Evolutionary conservation across 2,329 filamentous ascomycete species (phyloP).

Genomic region (Nemania sp.): DNA sequence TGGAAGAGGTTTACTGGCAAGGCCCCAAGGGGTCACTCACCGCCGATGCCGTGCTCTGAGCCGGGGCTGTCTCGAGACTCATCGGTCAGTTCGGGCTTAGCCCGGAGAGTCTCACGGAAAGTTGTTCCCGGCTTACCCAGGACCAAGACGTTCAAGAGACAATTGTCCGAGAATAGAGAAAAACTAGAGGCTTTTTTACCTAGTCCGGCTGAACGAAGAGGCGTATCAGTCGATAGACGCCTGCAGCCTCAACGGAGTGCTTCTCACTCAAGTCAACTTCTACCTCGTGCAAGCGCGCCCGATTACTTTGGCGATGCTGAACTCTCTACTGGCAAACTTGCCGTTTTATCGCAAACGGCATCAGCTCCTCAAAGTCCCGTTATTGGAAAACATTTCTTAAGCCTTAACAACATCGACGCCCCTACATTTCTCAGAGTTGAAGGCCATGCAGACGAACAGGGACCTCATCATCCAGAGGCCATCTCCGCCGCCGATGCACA

Average conservation of each 20-base stretch:
- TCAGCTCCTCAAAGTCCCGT: conserved; percentile 41
- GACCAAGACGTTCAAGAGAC: conserved; percentile 78
- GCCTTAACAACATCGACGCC: conserved; percentile 32
- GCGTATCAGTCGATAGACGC: conserved; percentile 67
- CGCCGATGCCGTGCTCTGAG: conserved; percentile 32
- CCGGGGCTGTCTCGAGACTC: conserved; percentile 33
- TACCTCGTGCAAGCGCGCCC: conserved; percentile 55
- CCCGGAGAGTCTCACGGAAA: conserved; percentile 55
- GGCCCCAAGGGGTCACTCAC: conserved; percentile 28
- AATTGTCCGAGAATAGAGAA: conserved; percentile 78
- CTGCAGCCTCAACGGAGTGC: conserved; percentile 43
- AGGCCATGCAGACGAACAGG: conserved; percentile 38
- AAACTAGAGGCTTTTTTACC: conserved; percentile 70
- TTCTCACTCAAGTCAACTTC: conserved; percentile 41
- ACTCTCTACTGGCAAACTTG: conserved; percentile 35
- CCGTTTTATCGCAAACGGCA: conserved; percentile 32
- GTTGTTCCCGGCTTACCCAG: conserved; percentile 81
- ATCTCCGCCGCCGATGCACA: conserved; percentile 46
- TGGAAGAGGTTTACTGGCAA: conserved; percentile 37
- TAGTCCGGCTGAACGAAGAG: conserved; percentile 69
- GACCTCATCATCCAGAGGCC: conserved; percentile 24
- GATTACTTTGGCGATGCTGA: conserved; percentile 46
- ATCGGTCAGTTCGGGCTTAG: conserved; percentile 40
- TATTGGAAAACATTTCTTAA: conserved; percentile 41
- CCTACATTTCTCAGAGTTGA: conserved; percentile 30